A percentile compares a stretch with the other conserved stretches of the same genome.
These are phyloP conservation scores for Panellus pusillus DNA, from an alignment of 768 basidiomycete genomes.

Conservation along the genomic window DNA sequence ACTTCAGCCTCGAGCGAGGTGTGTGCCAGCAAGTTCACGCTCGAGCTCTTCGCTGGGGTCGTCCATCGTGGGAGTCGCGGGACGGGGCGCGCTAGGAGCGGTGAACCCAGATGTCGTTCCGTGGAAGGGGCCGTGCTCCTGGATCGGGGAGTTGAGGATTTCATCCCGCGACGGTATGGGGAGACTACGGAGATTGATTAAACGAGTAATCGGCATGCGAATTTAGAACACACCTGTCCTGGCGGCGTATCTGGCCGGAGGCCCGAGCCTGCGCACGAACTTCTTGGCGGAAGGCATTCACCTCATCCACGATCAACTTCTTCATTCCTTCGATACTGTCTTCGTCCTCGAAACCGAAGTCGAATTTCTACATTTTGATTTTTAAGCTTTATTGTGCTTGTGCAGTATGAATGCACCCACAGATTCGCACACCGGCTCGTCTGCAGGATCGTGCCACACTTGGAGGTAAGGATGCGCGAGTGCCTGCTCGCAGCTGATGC, in stretches of 20 bases:
- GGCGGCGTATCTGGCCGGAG: constrained; percentile 69
- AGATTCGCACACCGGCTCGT: constrained; percentile 83
- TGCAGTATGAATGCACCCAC: constrained; percentile 39
- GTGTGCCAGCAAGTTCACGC: constrained; percentile 78
- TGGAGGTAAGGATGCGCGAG: constrained; percentile 91
- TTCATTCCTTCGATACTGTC: constrained; percentile 98
- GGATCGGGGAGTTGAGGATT: constrained; percentile 73
- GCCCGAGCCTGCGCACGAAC: constrained; percentile 83
- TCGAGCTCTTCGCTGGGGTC: constrained; percentile 86
- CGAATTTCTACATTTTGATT: constrained; percentile 66
- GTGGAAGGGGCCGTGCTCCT: constrained; percentile 57
- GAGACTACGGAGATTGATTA: constrained; percentile 44
- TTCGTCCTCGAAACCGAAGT: constrained; percentile 96
- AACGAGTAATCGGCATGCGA: background rate
- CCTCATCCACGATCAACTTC: constrained; percentile 90
- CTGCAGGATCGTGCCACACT: constrained; percentile 97
- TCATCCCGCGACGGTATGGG: constrained; percentile 82
- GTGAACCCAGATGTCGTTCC: constrained; percentile 75
- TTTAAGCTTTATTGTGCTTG: background rate
- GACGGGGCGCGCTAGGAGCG: constrained; percentile 41
- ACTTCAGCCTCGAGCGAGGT: constrained; percentile 39
- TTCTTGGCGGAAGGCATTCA: constrained; percentile 83
- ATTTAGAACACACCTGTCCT: constrained; percentile 60
- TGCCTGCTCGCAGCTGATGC: constrained; percentile 95
- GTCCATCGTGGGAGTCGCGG: constrained; percentile 75